Conservation (phyloP, 306 rosid genomes). For the Quercus suber region DNA sequence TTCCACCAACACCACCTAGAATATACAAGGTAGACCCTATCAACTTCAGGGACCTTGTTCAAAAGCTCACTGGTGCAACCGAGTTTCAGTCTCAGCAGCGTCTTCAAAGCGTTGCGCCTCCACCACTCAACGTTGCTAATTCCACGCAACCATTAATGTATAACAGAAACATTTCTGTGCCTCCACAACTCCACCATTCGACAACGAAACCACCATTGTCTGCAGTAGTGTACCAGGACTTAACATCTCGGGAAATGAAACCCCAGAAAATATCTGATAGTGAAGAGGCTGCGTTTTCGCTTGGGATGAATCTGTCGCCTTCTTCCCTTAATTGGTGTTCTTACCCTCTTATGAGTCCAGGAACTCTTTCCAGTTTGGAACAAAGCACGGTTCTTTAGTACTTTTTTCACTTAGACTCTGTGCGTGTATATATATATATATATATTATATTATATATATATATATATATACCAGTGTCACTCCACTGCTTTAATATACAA, state of each 20-base stretch:
- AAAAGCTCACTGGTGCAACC: slow-evolving; percentile 68
- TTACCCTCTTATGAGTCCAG: slow-evolving; percentile 39
- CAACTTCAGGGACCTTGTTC: slow-evolving; percentile 70
- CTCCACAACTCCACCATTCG: not conserved
- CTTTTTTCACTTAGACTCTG: not conserved
- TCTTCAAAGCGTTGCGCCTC: slow-evolving; percentile 33
- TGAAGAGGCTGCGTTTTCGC: slow-evolving; percentile 14
- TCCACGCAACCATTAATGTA: not conserved
- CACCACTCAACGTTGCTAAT: slow-evolving; percentile 11
- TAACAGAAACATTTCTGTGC: not conserved
- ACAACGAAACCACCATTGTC: not conserved
- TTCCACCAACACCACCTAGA: slow-evolving; percentile 43
- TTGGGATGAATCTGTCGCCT: slow-evolving; percentile 46
- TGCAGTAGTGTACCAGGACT: slow-evolving; percentile 30
- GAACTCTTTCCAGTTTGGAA: slow-evolving; percentile 31
- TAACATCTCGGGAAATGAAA: slow-evolving; percentile 27
- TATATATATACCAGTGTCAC: too few relatives aligned
- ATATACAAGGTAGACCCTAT: slow-evolving; percentile 76
- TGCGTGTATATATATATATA: too few relatives aligned
- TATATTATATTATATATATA: too few relatives aligned
- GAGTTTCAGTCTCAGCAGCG: slow-evolving; percentile 36
- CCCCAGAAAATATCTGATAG: not conserved
- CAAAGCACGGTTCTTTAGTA: slow-evolving; percentile 23
- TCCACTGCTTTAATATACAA: not conserved
- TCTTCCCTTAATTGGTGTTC: slow-evolving; percentile 48